Conservation (phyloP, 1,284 basidiomycete genomes). For the Agaricales sp. region DNA sequence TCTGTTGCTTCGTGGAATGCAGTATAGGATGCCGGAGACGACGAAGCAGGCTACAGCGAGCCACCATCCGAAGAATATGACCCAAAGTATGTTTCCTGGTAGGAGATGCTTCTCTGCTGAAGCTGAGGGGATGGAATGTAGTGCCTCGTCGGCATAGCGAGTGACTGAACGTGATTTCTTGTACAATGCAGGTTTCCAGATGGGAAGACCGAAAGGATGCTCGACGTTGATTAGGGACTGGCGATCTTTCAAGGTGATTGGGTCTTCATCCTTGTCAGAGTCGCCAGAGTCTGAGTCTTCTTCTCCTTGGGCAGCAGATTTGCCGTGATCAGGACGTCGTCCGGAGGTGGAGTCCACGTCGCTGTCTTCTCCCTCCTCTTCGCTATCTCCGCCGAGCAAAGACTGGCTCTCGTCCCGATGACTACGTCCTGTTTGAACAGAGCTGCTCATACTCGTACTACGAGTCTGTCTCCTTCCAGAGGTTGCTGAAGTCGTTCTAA, state of each 20-base stretch:
- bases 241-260: slow-evolving; percentile 91
- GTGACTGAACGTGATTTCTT: slow-evolving; percentile 97
- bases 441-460: slow-evolving; percentile 53
- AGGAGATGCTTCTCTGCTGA: slow-evolving; percentile 86
- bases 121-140: slow-evolving; percentile 88
- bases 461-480: slow-evolving; percentile 37
- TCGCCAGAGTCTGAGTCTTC: not conserved
- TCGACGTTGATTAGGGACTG: slow-evolving; percentile 99
- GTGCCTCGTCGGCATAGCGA: slow-evolving; percentile 88
- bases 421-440: slow-evolving; percentile 31
- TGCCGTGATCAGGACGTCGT: too few species aligned
- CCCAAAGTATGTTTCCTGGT: slow-evolving; percentile 93
- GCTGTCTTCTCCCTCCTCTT: slow-evolving; percentile 18
- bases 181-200: slow-evolving; percentile 99
- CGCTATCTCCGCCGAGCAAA: slow-evolving; percentile 35
- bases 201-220: slow-evolving; percentile 97
- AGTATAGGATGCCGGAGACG: slow-evolving; percentile 59
- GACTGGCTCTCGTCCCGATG: slow-evolving; percentile 27
- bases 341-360: too few species aligned
- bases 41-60: slow-evolving; percentile 65
- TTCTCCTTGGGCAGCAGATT: not conserved
- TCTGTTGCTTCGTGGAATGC: slow-evolving; percentile 72
- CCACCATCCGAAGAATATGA: slow-evolving; percentile 86
- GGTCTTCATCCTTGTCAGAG: slow-evolving; percentile 55
- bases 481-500: slow-evolving; percentile 36